phyloP scores from a whole-genome alignment of 192 early-diverging fungal species.

The Geranomyces michiganensis region DNA sequence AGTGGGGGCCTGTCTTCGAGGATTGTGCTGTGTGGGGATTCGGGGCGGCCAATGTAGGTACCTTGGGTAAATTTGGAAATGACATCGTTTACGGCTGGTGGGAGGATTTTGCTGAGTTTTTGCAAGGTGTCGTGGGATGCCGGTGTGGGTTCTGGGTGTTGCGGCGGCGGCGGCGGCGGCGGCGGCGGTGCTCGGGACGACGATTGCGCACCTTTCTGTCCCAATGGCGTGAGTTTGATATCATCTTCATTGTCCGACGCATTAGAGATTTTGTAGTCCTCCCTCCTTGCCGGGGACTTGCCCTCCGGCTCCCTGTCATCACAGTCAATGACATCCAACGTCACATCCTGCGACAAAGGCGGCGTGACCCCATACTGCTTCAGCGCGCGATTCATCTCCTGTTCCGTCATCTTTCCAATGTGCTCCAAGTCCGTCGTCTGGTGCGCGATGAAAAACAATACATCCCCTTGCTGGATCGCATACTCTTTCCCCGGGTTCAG shows the following conservation, averaged over 20 bases:
- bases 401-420: not conserved
- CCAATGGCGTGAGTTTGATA: not conserved
- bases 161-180: too few species aligned
- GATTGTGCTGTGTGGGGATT: constrained; percentile 8
- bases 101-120: not conserved
- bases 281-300: not conserved
- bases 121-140: not conserved
- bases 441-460: constrained; percentile 11
- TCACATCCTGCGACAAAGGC: not conserved
- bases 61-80: not conserved
- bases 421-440: not conserved
- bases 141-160: too few species aligned
- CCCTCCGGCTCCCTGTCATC: not conserved
- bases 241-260: constrained; percentile 11
- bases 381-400: not conserved
- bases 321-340: not conserved
- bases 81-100: not conserved
- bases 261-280: not conserved
- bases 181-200: too few species aligned
- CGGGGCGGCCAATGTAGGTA: constrained; percentile 8
- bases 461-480: not conserved
- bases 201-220: too few species aligned
- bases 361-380: constrained; percentile 10
- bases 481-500: constrained; percentile 8
- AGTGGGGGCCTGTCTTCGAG: not conserved